Conservation (phyloP, 2,329 filamentous ascomycete species). For the Pseudocercospora ulei region DNA sequence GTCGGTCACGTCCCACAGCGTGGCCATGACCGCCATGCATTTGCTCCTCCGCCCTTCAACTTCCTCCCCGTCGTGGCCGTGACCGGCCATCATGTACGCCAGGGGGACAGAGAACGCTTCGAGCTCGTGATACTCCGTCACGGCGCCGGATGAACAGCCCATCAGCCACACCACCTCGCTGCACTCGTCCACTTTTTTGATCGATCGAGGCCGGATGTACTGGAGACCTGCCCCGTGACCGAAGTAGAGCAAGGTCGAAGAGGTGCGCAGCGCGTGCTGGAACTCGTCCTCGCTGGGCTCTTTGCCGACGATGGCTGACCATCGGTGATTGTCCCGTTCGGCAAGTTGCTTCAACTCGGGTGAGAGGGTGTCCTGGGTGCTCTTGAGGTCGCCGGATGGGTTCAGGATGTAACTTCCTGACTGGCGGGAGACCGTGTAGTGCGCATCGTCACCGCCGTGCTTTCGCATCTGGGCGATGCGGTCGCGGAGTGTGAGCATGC, state of each 20-base stretch:
- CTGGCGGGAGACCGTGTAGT: slow-evolving; percentile 41
- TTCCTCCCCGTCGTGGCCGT: slow-evolving; percentile 23
- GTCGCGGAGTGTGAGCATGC: slow-evolving; percentile 68
- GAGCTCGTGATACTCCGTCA: slow-evolving; percentile 74
- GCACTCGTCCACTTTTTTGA: slow-evolving; percentile 55
- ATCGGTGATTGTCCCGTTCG: slow-evolving; percentile 36
- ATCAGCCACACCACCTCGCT: slow-evolving; percentile 62
- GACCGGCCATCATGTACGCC: slow-evolving; percentile 82
- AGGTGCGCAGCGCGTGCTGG: slow-evolving; percentile 53
- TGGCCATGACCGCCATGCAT: slow-evolving; percentile 69
- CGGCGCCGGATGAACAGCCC: slow-evolving; percentile 79
- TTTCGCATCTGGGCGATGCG: slow-evolving; percentile 53
- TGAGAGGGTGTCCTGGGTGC: slow-evolving; percentile 68
- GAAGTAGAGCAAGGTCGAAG: slow-evolving; percentile 79
- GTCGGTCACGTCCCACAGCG: slow-evolving; percentile 96
- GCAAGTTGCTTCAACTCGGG: slow-evolving; percentile 48
- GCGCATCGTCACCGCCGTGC: neutral
- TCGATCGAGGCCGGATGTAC: slow-evolving; percentile 76
- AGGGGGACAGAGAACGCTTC: slow-evolving; percentile 84
- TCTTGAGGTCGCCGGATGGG: slow-evolving; percentile 70
- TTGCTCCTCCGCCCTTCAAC: slow-evolving; percentile 8
- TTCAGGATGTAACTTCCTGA: slow-evolving; percentile 77
- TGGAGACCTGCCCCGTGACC: slow-evolving; percentile 91
- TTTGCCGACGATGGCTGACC: slow-evolving; percentile 59
- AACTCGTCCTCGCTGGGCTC: slow-evolving; percentile 71